Percentiles rank a stretch among this genome's conserved stretches.
These are phyloP conservation scores for Sporothrix pallida DNA, from an alignment of 2,329 filamentous ascomycete genomes.

Conservation along the genomic window DNA sequence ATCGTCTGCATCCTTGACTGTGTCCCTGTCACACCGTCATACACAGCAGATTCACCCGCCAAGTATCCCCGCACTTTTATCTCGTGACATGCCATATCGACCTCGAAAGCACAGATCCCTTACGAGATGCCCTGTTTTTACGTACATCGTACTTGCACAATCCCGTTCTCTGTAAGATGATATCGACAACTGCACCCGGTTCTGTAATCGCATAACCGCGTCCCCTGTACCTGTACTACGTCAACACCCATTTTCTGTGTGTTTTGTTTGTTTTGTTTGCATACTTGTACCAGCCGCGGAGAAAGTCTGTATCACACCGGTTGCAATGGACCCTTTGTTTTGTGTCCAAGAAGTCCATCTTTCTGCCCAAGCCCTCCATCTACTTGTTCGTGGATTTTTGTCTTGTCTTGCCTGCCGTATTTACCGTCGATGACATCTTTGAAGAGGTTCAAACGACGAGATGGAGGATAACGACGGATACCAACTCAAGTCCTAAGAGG, in stretches of 20 bases:
- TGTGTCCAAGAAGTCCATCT: background rate
- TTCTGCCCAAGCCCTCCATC: slow-evolving; percentile 18
- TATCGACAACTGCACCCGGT: background rate
- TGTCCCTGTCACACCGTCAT: background rate
- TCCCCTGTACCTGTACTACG: slow-evolving; percentile 1
- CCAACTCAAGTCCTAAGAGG: too few species aligned
- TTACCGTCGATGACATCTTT: background rate
- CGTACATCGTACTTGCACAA: too few species aligned
- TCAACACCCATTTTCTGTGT: too few species aligned
- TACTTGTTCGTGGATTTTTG: background rate
- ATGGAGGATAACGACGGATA: background rate
- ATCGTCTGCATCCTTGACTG: background rate
- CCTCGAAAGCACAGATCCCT: background rate
- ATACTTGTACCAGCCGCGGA: too few species aligned
- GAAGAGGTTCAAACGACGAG: background rate
- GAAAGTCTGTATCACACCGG: background rate
- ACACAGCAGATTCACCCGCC: background rate
- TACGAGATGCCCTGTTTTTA: background rate
- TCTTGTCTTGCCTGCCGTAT: background rate
- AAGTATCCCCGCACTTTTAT: background rate
- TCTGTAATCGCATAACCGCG: background rate
- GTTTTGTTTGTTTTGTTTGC: too few species aligned
- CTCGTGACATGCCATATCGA: background rate
- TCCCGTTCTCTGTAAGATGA: too few species aligned
- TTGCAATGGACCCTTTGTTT: background rate